Conservation (phyloP, 805 yeast species). For the Peterozyma xylosa region DNA sequence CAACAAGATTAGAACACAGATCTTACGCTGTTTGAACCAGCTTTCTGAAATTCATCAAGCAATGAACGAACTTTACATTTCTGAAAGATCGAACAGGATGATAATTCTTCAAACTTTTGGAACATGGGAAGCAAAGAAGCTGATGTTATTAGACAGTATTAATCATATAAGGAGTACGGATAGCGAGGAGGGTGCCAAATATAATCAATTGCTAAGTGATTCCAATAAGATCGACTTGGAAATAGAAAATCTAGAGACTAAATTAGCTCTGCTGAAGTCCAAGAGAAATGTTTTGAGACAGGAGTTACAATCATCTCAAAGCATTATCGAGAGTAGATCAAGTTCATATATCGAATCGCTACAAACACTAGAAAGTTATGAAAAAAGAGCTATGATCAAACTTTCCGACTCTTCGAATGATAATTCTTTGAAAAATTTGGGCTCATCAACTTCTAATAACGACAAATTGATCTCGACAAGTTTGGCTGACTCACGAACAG, state of each 20-base stretch:
- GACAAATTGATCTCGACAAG: neutral
- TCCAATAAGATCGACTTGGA: constrained; percentile 26
- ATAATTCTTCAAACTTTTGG: constrained; percentile 22
- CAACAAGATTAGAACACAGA: constrained; percentile 18
- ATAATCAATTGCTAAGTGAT: constrained; percentile 26
- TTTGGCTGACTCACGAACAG: neutral
- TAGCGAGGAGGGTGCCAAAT: constrained; percentile 34
- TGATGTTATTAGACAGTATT: constrained; percentile 25
- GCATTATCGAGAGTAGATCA: constrained; percentile 40
- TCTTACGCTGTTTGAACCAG: constrained; percentile 20
- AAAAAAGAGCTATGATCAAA: constrained; percentile 4
- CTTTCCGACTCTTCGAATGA: constrained; percentile 2
- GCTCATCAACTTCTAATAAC: neutral
- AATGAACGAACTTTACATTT: constrained; percentile 35
- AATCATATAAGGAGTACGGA: constrained; percentile 29
- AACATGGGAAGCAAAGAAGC: constrained; percentile 32
- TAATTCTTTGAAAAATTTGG: neutral
- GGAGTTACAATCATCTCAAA: constrained; percentile 38
- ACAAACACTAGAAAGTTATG: constrained; percentile 14
- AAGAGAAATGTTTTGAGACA: constrained; percentile 25
- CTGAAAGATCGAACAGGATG: constrained; percentile 25
- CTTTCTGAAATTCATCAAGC: constrained; percentile 35
- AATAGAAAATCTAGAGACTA: constrained; percentile 28
- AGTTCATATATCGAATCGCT: constrained; percentile 32
- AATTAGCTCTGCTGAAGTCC: constrained; percentile 22